Conservation (phyloP, 176 grass and related monocot genomes). For the Pontederia paniculata region DNA sequence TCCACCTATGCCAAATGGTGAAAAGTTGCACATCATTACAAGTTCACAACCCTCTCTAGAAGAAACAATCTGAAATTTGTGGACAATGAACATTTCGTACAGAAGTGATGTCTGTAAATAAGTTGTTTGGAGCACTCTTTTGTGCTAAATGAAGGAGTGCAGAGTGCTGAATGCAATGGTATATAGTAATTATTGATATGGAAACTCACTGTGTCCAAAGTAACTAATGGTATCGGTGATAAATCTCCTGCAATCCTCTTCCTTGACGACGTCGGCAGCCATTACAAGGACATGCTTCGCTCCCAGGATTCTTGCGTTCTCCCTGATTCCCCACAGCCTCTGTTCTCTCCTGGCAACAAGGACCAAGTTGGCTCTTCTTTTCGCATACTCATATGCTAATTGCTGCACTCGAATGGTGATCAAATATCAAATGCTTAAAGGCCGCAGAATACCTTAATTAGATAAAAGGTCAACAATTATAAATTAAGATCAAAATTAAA, state of each 20-base stretch:
- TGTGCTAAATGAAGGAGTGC: background rate
- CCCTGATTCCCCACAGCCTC: conserved; percentile 56
- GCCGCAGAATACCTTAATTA: too few species aligned
- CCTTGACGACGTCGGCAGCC: conserved; percentile 79
- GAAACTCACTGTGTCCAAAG: conserved; percentile 68
- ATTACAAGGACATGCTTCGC: conserved; percentile 69
- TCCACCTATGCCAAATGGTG: too few species aligned
- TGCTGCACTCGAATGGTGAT: conserved; percentile 31
- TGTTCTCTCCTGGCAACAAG: conserved; percentile 81
- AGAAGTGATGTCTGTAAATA: too few species aligned
- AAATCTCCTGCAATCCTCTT: conserved; percentile 71
- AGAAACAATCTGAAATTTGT: too few species aligned
- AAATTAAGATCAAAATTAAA: too few species aligned
- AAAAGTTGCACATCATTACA: too few species aligned
- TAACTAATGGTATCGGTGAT: conserved; percentile 62
- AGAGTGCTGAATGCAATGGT: background rate
- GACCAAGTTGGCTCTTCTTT: conserved; percentile 58
- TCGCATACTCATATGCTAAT: conserved; percentile 85
- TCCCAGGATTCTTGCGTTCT: conserved; percentile 51
- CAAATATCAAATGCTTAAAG: too few species aligned
- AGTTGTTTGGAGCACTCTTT: too few species aligned
- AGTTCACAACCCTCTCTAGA: too few species aligned
- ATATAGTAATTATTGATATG: background rate
- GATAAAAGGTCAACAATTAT: background rate
- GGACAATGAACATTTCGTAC: too few species aligned